phyloP scores from a whole-genome alignment of 2,329 filamentous ascomycete species.

The Diaporthe destruens region DNA sequence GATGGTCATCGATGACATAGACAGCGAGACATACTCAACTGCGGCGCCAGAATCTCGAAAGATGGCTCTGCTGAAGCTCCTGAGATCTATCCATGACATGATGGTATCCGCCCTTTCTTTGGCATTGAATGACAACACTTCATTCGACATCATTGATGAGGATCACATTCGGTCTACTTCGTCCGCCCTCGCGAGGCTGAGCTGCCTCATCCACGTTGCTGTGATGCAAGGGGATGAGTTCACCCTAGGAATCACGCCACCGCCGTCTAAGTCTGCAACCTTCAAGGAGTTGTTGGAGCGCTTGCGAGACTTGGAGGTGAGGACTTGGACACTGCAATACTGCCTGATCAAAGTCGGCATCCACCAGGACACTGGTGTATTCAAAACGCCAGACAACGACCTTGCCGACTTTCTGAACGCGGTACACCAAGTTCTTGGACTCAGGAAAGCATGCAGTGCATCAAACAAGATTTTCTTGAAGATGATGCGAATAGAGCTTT shows the following conservation, averaged over 20 bases:
- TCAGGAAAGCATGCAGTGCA: slow-evolving; percentile 86
- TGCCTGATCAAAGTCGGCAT: slow-evolving; percentile 82
- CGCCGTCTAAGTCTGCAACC: slow-evolving; percentile 69
- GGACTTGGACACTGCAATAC: slow-evolving; percentile 90
- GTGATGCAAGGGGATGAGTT: slow-evolving; percentile 88
- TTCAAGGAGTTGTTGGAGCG: slow-evolving; percentile 73
- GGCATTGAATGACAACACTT: slow-evolving; percentile 73
- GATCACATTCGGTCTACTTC: slow-evolving; percentile 81
- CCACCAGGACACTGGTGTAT: slow-evolving; percentile 72
- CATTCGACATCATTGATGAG: slow-evolving; percentile 88
- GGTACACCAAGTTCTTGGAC: slow-evolving; percentile 85
- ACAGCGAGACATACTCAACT: slow-evolving; percentile 72
- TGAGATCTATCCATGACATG: slow-evolving; percentile 84
- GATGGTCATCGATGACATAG: slow-evolving; percentile 76
- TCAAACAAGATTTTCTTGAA: slow-evolving; percentile 91
- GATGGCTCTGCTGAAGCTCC: slow-evolving; percentile 77
- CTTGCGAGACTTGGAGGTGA: slow-evolving; percentile 87
- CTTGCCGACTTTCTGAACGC: slow-evolving; percentile 83
- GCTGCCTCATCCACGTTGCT: slow-evolving; percentile 81
- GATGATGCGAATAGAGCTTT: slow-evolving; percentile 87
- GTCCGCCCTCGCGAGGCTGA: slow-evolving; percentile 77
- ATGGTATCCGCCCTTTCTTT: slow-evolving; percentile 78
- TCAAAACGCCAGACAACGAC: slow-evolving; percentile 76
- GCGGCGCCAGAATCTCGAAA: slow-evolving; percentile 75
- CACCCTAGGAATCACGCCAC: slow-evolving; percentile 77